Conservation (phyloP, 345 rosid genomes). For the Nephelium lappaceum region DNA sequence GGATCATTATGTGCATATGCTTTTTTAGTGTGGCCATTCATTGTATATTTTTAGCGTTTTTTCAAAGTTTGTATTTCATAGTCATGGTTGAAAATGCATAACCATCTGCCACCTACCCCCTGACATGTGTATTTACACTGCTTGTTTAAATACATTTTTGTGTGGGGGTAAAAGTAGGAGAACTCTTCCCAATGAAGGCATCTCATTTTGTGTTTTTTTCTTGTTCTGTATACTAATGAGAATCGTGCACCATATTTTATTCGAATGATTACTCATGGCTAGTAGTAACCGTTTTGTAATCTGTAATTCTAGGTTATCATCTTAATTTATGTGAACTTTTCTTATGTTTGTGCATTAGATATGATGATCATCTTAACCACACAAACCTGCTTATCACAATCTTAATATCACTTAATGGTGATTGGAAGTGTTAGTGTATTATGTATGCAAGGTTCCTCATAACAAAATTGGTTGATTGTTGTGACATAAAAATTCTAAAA, state of each 20-base stretch:
- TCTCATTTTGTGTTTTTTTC: not conserved
- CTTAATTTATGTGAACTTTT: not conserved
- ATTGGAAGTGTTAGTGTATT: not conserved
- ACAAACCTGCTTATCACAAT: not conserved
- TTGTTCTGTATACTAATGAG: not conserved
- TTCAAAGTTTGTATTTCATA: not conserved
- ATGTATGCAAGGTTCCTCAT: not conserved
- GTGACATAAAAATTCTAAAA: not conserved
- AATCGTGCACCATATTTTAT: not conserved
- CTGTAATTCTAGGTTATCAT: not conserved
- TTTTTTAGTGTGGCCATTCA: not conserved
- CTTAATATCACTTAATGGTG: not conserved
- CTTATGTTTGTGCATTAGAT: not conserved
- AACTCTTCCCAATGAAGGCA: not conserved
- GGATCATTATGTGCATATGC: not conserved
- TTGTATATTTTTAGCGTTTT: not conserved
- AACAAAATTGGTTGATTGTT: not conserved
- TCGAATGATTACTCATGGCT: not conserved
- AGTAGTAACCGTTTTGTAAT: not conserved
- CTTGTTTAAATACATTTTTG: not conserved
- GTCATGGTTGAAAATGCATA: constrained; percentile 11
- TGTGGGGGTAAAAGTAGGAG: not conserved
- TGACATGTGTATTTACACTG: not conserved
- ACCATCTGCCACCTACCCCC: too few relatives aligned
- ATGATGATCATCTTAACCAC: not conserved